Percentiles rank a stretch among this genome's conserved stretches.
Evolutionary conservation across 176 grass and related monocot species (phyloP).

Genomic region (Cenchrus americanus): DNA sequence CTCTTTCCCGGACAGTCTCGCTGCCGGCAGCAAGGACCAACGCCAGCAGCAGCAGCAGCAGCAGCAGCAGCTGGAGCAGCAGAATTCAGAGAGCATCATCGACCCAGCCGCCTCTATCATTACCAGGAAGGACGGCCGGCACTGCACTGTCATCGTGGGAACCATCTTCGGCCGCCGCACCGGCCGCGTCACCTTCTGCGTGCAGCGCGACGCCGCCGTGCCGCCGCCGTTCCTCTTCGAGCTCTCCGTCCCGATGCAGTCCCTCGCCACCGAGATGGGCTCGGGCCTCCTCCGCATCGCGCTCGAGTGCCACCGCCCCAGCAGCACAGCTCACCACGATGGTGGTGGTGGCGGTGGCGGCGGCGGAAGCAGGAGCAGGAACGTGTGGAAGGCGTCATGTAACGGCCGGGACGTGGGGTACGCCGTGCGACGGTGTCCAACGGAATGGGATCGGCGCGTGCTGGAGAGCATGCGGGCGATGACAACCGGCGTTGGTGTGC

Average conservation of each 20-base stretch:
- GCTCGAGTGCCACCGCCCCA: slow-evolving; percentile 56
- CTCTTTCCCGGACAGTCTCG: slow-evolving; percentile 42
- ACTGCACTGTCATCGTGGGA: slow-evolving; percentile 55
- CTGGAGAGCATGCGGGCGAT: slow-evolving; percentile 53
- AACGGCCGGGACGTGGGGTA: slow-evolving; percentile 55
- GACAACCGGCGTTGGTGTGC: slow-evolving; percentile 50
- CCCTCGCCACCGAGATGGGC: slow-evolving; percentile 53
- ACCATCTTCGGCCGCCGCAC: slow-evolving; percentile 62
- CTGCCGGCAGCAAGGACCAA: not conserved
- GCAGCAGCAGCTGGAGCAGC: not conserved
- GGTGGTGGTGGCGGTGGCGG: not conserved
- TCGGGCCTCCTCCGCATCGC: slow-evolving; percentile 58
- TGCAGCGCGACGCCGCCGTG: slow-evolving; percentile 59
- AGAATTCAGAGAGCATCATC: slow-evolving; percentile 58
- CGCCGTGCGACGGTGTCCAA: slow-evolving; percentile 43
- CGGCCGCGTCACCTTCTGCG: slow-evolving; percentile 59
- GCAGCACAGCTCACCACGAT: not conserved
- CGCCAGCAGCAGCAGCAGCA: not conserved
- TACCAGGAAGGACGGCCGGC: slow-evolving; percentile 9
- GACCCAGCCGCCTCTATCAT: slow-evolving; percentile 49
- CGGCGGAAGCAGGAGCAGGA: slow-evolving; percentile 3
- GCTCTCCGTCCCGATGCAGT: slow-evolving; percentile 56
- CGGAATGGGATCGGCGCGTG: slow-evolving; percentile 40
- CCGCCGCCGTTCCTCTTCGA: slow-evolving; percentile 66
- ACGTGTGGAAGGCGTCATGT: slow-evolving; percentile 53